Evolutionary conservation across 495 filamentous ascomycete genomes (phyloP).

Genomic region (Parmelia sp.): DNA sequence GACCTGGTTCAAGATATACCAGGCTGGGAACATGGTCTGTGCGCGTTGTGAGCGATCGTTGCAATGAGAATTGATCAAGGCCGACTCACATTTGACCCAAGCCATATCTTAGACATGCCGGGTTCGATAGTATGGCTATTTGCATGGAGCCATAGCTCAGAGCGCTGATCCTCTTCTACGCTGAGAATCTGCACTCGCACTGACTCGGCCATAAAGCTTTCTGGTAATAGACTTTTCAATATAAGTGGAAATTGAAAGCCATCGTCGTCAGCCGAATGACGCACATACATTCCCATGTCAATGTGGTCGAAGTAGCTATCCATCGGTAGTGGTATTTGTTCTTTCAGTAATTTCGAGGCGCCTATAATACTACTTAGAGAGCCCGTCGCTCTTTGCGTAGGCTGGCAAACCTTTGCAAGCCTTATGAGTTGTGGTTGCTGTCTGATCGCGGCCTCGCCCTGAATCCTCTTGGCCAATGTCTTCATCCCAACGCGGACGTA

Average conservation of each 20-base stretch:
- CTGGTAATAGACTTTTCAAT: conserved; percentile 65
- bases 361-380: conserved; percentile 61
- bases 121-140: conserved; percentile 42
- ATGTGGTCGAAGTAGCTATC: conserved; percentile 67
- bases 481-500: conserved; percentile 69
- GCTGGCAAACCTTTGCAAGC: conserved; percentile 43
- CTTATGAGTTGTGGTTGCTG: neutral
- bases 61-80: conserved; percentile 33
- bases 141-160: conserved; percentile 61
- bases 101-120: conserved; percentile 45
- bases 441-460: conserved; percentile 30
- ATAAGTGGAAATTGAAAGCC: conserved; percentile 67
- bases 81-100: conserved; percentile 37
- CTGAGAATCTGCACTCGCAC: conserved; percentile 58
- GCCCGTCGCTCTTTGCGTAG: conserved; percentile 48
- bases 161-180: conserved; percentile 39
- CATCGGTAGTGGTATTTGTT: conserved; percentile 61
- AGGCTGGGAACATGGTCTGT: conserved; percentile 62
- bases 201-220: conserved; percentile 59
- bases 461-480: conserved; percentile 65
- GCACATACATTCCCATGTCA: conserved; percentile 59
- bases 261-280: conserved; percentile 65
- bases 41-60: conserved; percentile 9
- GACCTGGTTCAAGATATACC: conserved; percentile 69
- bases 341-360: conserved; percentile 54